phyloP scores from a whole-genome alignment of 768 basidiomycete species.

The Leccinellum albellum region DNA sequence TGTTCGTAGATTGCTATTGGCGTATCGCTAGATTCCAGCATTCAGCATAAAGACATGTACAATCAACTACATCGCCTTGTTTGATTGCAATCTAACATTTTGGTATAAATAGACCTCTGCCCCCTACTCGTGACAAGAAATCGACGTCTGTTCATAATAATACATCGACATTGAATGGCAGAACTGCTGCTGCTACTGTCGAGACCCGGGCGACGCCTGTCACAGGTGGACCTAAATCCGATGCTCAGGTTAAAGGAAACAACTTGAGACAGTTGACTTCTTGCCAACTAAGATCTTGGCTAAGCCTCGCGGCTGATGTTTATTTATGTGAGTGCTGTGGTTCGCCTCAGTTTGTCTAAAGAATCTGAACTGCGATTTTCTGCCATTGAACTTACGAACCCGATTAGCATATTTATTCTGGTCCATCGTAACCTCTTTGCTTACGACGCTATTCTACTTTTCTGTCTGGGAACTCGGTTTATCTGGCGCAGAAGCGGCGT shows the following conservation, averaged over 20 bases:
- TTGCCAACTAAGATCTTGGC: constrained; percentile 11
- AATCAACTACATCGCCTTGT: constrained; percentile 40
- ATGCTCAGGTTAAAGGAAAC: background rate
- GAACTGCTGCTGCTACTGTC: background rate
- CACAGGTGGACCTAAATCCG: background rate
- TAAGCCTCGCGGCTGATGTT: constrained; percentile 41
- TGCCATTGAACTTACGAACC: background rate
- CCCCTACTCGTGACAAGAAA: constrained; percentile 7
- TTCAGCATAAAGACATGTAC: constrained; percentile 40
- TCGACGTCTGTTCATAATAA: background rate
- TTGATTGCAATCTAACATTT: constrained; percentile 23
- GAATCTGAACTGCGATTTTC: constrained; percentile 3
- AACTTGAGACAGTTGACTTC: background rate
- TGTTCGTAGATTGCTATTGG: constrained; percentile 24
- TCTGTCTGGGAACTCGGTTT: constrained; percentile 88
- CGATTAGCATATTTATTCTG: constrained; percentile 70
- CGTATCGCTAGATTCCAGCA: constrained; percentile 21
- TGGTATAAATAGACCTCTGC: constrained; percentile 17
- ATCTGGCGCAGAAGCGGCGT: constrained; percentile 74
- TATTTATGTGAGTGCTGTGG: constrained; percentile 50
- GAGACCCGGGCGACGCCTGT: background rate
- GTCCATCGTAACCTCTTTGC: constrained; percentile 77
- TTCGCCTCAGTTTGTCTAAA: background rate
- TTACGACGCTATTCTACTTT: constrained; percentile 85
- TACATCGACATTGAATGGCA: background rate